phyloP scores from a whole-genome alignment of 2,329 filamentous ascomycete genomes.

The Neopestalotiopsis sp. region DNA sequence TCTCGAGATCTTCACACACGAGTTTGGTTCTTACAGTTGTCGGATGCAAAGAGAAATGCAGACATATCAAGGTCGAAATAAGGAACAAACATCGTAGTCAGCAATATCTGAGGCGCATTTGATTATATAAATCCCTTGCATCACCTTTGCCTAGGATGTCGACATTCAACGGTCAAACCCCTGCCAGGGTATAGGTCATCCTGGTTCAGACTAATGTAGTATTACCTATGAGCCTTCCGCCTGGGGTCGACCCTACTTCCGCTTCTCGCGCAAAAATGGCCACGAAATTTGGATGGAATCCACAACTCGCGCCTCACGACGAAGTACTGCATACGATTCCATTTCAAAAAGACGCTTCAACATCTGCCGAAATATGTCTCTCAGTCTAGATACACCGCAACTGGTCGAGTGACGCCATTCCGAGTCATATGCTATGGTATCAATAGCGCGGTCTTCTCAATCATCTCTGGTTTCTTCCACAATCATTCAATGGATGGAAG shows the following conservation, averaged over 20 bases:
- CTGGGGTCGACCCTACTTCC: not conserved
- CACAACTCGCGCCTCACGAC: not conserved
- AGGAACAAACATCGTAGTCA: not conserved
- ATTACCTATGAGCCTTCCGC: not conserved
- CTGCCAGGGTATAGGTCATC: not conserved
- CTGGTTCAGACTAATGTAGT: not conserved
- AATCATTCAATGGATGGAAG: not conserved
- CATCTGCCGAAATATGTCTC: conserved; percentile 1
- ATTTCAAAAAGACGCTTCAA: not conserved
- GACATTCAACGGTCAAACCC: not conserved
- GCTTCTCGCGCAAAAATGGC: not conserved
- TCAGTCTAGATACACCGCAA: not conserved
- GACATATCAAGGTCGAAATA: not conserved
- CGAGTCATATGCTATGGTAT: not conserved
- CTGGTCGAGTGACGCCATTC: not conserved
- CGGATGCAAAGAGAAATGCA: not conserved
- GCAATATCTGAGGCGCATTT: not conserved
- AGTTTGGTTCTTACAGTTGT: too few relatives aligned
- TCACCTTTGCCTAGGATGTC: not conserved
- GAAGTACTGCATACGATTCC: not conserved
- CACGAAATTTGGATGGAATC: not conserved
- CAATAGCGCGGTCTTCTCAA: not conserved
- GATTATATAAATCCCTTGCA: not conserved
- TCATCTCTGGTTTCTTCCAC: not conserved
- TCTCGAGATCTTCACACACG: too few relatives aligned